Evolutionary conservation across 1,139 yeast species (phyloP).

Genomic region (Waltiozyma sp.): DNA sequence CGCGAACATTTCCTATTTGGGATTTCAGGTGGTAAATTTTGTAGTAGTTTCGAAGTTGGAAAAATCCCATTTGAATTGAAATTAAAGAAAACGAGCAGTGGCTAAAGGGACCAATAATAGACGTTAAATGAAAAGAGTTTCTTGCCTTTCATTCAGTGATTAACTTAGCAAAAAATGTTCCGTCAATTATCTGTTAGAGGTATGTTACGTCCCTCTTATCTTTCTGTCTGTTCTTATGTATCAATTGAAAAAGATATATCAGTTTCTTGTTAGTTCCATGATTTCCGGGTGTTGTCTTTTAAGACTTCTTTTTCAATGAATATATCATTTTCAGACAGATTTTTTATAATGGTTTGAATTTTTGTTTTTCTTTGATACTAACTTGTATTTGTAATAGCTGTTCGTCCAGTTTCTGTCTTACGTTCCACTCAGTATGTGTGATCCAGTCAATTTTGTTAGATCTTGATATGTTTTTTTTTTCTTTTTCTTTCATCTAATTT

Average conservation of each 20-base stretch:
- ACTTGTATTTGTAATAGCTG: constrained; percentile 9
- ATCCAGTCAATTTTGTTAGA: background rate
- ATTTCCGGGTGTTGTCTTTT: background rate
- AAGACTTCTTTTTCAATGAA: too few species aligned
- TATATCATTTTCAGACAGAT: too few species aligned
- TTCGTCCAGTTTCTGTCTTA: constrained; percentile 17
- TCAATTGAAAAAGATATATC: too few species aligned
- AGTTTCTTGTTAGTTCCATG: too few species aligned
- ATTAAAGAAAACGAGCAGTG: background rate
- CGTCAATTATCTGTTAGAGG: constrained; percentile 18
- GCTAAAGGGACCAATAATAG: background rate
- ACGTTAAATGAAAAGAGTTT: background rate
- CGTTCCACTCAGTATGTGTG: constrained; percentile 13
- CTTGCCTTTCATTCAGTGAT: background rate
- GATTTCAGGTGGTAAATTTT: background rate
- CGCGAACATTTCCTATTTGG: background rate
- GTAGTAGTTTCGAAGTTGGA: background rate
- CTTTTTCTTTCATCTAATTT: too few species aligned
- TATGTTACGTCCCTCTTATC: constrained; percentile 4
- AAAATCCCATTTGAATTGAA: background rate
- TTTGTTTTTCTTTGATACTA: background rate
- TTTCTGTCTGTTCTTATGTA: too few species aligned
- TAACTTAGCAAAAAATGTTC: constrained; percentile 2
- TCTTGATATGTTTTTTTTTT: constrained; percentile 20
- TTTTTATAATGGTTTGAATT: too few species aligned